phyloP scores from a whole-genome alignment of 148 eudicot species.

The Dianthus caryophyllus region DNA sequence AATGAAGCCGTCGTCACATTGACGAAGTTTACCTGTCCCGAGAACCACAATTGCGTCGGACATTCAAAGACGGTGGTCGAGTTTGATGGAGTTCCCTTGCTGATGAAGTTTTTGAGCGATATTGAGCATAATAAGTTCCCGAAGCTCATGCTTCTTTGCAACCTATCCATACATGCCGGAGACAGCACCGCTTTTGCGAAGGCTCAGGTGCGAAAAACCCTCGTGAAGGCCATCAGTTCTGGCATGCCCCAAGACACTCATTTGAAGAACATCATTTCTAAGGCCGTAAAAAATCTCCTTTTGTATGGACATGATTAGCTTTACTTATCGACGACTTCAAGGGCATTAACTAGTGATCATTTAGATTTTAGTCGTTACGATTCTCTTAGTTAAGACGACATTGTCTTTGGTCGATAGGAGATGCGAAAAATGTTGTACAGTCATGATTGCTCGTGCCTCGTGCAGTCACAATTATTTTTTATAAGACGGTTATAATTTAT shows the following conservation, averaged over 20 bases:
- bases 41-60: conserved; percentile 44
- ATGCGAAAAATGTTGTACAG: too few species aligned
- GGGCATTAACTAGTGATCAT: background rate
- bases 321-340: conserved; percentile 34
- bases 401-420: too few species aligned
- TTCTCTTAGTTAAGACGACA: too few species aligned
- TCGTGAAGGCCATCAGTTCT: conserved; percentile 47
- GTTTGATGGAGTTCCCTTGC: conserved; percentile 45
- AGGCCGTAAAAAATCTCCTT: conserved; percentile 51
- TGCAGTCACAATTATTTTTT: background rate
- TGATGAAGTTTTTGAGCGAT: conserved; percentile 47
- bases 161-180: conserved; percentile 49
- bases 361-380: background rate
- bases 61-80: conserved; percentile 62
- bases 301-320: conserved; percentile 52
- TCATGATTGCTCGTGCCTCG: too few species aligned
- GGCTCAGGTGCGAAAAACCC: conserved; percentile 48
- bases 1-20: conserved; percentile 56
- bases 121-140: conserved; percentile 35
- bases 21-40: conserved; percentile 50
- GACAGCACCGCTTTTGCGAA: conserved; percentile 61
- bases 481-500: too few species aligned
- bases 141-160: conserved; percentile 51
- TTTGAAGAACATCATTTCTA: conserved; percentile 37
- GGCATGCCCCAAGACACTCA: conserved; percentile 46